phyloP scores from a whole-genome alignment of 2,329 filamentous ascomycete species.

The Pyrenophora seminiperda region DNA sequence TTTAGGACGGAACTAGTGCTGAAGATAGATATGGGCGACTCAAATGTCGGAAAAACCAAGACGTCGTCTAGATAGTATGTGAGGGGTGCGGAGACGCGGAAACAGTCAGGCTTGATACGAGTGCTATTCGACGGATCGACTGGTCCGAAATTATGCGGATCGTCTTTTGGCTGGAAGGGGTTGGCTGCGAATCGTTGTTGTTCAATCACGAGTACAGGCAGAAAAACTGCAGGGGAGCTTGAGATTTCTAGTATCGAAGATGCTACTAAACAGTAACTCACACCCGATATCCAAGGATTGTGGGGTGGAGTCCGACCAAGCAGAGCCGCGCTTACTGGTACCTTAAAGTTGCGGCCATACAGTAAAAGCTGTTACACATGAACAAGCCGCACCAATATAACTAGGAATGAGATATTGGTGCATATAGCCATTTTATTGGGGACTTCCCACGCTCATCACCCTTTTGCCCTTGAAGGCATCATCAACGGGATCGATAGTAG shows the following conservation, averaged over 20 bases:
- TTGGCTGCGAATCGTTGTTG: not conserved
- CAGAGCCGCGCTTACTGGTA: no score
- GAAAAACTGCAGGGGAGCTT: constrained; percentile 1
- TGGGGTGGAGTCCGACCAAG: no score
- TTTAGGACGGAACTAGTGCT: constrained; percentile 16
- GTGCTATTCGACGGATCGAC: not conserved
- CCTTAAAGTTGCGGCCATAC: no score
- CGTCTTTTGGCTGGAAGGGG: not conserved
- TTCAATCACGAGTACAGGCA: not conserved
- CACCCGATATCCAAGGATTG: no score
- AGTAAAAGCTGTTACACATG: no score
- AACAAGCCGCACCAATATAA: no score
- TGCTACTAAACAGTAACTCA: not conserved
- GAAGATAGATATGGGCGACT: constrained; percentile 7
- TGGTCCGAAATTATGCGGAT: not conserved
- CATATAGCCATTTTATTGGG: no score
- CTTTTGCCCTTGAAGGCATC: no score
- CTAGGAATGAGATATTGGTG: no score
- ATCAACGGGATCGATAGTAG: no score
- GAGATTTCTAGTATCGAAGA: not conserved
- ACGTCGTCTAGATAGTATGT: no score
- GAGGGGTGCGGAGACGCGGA: not conserved
- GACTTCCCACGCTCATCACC: no score
- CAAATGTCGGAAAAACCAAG: constrained; percentile 25
- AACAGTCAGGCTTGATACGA: not conserved